phyloP scores from a whole-genome alignment of 352 stramenopile species.

The Phytophthora nicotianae region DNA sequence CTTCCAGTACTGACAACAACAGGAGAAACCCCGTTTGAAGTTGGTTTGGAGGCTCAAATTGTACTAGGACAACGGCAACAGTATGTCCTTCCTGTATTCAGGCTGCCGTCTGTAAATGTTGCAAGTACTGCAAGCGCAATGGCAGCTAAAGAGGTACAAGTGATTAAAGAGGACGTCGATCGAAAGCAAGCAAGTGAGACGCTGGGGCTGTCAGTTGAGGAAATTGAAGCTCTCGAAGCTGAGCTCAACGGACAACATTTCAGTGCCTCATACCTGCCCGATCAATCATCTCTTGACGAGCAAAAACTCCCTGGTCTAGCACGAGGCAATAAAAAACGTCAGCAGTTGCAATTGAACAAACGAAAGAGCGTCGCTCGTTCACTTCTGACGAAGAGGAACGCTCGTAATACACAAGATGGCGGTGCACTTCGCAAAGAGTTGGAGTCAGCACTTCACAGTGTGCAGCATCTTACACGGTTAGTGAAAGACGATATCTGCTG shows the following conservation, averaged over 20 bases:
- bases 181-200: slow-evolving; percentile 67
- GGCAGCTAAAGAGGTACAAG: slow-evolving; percentile 46
- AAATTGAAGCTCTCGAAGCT: slow-evolving; percentile 70
- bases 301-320: slow-evolving; percentile 27
- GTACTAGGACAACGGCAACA: slow-evolving; percentile 25
- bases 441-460: slow-evolving; percentile 54
- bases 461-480: slow-evolving; percentile 69
- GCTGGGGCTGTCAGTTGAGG: slow-evolving; percentile 64
- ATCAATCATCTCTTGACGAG: slow-evolving; percentile 13
- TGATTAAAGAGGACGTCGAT: slow-evolving; percentile 55
- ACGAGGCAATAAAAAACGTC: slow-evolving; percentile 17
- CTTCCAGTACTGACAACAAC: slow-evolving; percentile 72
- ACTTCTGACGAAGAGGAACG: slow-evolving; percentile 16
- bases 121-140: slow-evolving; percentile 42
- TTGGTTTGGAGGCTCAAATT: slow-evolving; percentile 47
- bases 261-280: slow-evolving; percentile 3
- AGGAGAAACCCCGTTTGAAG: slow-evolving; percentile 76
- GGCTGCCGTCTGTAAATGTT: slow-evolving; percentile 65
- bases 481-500: slow-evolving; percentile 79
- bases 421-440: slow-evolving; percentile 59
- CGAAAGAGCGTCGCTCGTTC: slow-evolving; percentile 15
- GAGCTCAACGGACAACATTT: slow-evolving; percentile 41
- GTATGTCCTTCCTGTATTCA: slow-evolving; percentile 75
- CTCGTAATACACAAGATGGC: slow-evolving; percentile 12
- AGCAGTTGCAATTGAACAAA: slow-evolving; percentile 7